Evolutionary conservation across 2,329 filamentous ascomycete genomes (phyloP).

Genomic region (Ascochyta pisi): DNA sequence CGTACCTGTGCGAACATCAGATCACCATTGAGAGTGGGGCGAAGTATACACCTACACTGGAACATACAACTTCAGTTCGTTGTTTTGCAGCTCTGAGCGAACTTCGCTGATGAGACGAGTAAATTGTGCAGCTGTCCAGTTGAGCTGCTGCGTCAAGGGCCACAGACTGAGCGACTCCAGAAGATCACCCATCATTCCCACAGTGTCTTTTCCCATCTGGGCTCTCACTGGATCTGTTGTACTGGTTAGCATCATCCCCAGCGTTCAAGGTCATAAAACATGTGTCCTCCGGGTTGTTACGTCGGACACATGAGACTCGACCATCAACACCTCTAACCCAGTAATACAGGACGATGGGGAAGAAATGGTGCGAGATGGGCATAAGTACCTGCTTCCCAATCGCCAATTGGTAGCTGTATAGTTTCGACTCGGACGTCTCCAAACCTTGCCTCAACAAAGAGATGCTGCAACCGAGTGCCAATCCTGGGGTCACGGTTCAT

Average conservation of each 20-base stretch:
- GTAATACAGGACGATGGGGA: not conserved
- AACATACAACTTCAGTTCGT: slow-evolving; percentile 45
- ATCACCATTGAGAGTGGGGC: not conserved
- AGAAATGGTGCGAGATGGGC: not conserved
- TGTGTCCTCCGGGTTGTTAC: not conserved
- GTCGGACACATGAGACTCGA: not conserved
- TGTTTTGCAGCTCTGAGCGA: slow-evolving; percentile 37
- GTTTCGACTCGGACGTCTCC: slow-evolving; percentile 39
- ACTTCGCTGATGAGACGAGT: slow-evolving; percentile 38
- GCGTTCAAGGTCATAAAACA: not conserved
- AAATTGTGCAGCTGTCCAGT: slow-evolving; percentile 41
- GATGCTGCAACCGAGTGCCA: slow-evolving; percentile 36
- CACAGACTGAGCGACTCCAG: slow-evolving; percentile 48
- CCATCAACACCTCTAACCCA: not conserved
- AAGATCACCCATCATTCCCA: slow-evolving; percentile 42
- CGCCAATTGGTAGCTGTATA: slow-evolving; percentile 47
- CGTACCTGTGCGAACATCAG: slow-evolving; percentile 32
- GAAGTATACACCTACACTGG: slow-evolving; percentile 38
- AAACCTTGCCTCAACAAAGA: slow-evolving; percentile 42
- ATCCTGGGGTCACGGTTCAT: slow-evolving; percentile 45
- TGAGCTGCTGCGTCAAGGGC: slow-evolving; percentile 45
- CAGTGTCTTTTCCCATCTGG: slow-evolving; percentile 38
- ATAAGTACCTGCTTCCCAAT: slow-evolving; percentile 44
- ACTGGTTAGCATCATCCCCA: not conserved
- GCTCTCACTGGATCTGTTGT: slow-evolving; percentile 38